A percentile compares a stretch with the other conserved stretches of the same genome.
Evolutionary conservation across 345 rosid genomes (phyloP).

Genomic region (Nephelium lappaceum): DNA sequence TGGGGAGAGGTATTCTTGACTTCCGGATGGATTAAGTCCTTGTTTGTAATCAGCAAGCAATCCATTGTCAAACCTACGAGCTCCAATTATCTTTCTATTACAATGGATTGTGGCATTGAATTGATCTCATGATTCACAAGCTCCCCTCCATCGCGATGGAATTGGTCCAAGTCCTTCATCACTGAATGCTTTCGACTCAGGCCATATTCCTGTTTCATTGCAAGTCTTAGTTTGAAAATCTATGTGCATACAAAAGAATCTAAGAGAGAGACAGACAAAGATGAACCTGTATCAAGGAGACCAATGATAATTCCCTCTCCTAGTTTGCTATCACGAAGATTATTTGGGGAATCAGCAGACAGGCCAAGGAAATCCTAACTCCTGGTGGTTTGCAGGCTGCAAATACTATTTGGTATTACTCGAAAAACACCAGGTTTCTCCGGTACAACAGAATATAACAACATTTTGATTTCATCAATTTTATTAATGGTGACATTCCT

Average conservation of each 20-base stretch:
- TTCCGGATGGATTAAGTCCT: slow-evolving; percentile 34
- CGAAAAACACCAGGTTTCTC: slow-evolving; percentile 63
- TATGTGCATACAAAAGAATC: background rate
- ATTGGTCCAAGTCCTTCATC: slow-evolving; percentile 53
- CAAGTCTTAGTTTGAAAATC: background rate
- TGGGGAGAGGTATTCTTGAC: slow-evolving; percentile 46
- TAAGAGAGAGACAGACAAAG: background rate
- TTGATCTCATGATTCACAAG: slow-evolving; percentile 36
- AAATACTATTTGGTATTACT: slow-evolving; percentile 51
- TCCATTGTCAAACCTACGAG: slow-evolving; percentile 43
- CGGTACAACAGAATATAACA: background rate
- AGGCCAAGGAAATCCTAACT: slow-evolving; percentile 68
- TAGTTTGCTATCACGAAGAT: slow-evolving; percentile 48
- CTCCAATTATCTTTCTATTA: slow-evolving; percentile 58
- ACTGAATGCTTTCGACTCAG: slow-evolving; percentile 45
- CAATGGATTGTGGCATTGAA: slow-evolving; percentile 40
- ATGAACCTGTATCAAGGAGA: slow-evolving; percentile 62
- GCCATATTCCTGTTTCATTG: slow-evolving; percentile 45
- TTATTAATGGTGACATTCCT: no score
- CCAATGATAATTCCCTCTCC: slow-evolving; percentile 73
- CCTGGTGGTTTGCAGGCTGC: slow-evolving; percentile 63
- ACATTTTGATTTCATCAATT: no score
- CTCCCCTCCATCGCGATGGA: slow-evolving; percentile 58
- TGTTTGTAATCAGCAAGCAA: slow-evolving; percentile 38
- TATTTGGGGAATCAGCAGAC: slow-evolving; percentile 37